Evolutionary conservation across 2,329 filamentous ascomycete genomes (phyloP).

Genomic region (Pestalotiopsis sp.): DNA sequence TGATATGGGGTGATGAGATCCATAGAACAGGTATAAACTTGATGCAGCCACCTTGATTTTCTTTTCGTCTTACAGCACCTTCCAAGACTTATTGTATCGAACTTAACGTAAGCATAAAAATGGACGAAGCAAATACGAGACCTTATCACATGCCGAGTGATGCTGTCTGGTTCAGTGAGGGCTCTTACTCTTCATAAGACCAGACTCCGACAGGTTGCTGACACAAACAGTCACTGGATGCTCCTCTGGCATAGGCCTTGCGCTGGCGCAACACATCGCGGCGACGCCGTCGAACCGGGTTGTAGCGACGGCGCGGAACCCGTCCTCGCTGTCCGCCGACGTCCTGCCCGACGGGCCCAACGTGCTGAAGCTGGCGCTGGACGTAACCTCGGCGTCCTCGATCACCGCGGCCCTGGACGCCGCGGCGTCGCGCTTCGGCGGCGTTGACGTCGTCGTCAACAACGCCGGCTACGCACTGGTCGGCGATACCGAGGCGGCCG

Average conservation of each 20-base stretch:
- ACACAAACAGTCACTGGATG: conserved; percentile 30
- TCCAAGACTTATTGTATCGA: too few relatives aligned
- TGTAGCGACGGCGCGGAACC: conserved; percentile 39
- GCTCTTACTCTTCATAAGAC: not conserved
- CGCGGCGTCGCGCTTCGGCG: conserved; percentile 36
- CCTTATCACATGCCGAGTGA: conserved; percentile 25
- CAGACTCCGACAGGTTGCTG: not conserved
- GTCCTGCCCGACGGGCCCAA: conserved; percentile 32
- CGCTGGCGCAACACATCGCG: conserved; percentile 26
- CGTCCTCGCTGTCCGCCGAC: conserved; percentile 37
- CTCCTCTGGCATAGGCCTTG: conserved; percentile 31
- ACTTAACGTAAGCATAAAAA: not conserved
- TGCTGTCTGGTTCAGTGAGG: conserved; percentile 31
- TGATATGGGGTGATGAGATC: too few relatives aligned
- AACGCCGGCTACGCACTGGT: conserved; percentile 33
- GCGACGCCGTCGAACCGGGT: conserved; percentile 23
- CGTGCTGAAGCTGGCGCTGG: conserved; percentile 47
- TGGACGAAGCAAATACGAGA: conserved; percentile 8
- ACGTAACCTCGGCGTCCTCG: conserved; percentile 44
- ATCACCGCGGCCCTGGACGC: conserved; percentile 37
- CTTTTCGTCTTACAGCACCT: not conserved
- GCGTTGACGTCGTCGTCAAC: conserved; percentile 36
- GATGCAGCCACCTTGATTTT: not conserved
- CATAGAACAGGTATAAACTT: not conserved
- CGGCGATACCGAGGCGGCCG: conserved; percentile 33